Conservation (phyloP, 768 basidiomycete species). For the Termitomyces sp. region DNA sequence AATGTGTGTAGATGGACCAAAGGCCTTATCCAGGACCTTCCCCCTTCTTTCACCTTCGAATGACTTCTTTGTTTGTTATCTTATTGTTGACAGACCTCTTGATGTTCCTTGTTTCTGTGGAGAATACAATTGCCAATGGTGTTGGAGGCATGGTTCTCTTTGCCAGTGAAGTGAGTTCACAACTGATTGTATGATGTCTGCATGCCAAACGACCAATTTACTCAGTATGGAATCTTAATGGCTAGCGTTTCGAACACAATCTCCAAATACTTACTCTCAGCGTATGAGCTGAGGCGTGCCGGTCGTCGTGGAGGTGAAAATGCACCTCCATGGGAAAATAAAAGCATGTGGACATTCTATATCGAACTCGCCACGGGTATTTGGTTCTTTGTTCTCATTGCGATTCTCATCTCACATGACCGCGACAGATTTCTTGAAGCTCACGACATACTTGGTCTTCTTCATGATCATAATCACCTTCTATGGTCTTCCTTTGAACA, state of each 20-base stretch:
- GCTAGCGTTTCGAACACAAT: constrained; percentile 76
- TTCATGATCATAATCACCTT: constrained; percentile 92
- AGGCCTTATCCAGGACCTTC: constrained; percentile 83
- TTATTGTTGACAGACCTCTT: constrained; percentile 71
- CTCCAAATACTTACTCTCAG: constrained; percentile 78
- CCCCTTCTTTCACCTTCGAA: constrained; percentile 80
- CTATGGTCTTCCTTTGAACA: constrained; percentile 94
- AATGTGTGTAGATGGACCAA: constrained; percentile 87
- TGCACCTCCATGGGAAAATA: constrained; percentile 93
- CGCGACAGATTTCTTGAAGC: constrained; percentile 81
- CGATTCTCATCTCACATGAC: constrained; percentile 6
- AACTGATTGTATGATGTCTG: not conserved
- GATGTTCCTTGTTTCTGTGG: constrained; percentile 78
- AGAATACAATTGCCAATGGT: constrained; percentile 74
- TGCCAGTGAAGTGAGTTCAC: constrained; percentile 75
- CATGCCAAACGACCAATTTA: not conserved
- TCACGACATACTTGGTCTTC: constrained; percentile 89
- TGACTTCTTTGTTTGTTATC: constrained; percentile 68
- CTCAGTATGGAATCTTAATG: constrained; percentile 84
- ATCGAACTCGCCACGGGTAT: constrained; percentile 87
- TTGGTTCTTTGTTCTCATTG: constrained; percentile 18
- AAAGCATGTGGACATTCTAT: constrained; percentile 96
- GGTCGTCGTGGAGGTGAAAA: constrained; percentile 75
- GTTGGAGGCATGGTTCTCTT: constrained; percentile 93
- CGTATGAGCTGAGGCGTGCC: constrained; percentile 80